Evolutionary conservation across 2,329 filamentous ascomycete genomes (phyloP), one percentile per base, ranked within the genome.

Genomic region (Didymella pinodella): DNA sequence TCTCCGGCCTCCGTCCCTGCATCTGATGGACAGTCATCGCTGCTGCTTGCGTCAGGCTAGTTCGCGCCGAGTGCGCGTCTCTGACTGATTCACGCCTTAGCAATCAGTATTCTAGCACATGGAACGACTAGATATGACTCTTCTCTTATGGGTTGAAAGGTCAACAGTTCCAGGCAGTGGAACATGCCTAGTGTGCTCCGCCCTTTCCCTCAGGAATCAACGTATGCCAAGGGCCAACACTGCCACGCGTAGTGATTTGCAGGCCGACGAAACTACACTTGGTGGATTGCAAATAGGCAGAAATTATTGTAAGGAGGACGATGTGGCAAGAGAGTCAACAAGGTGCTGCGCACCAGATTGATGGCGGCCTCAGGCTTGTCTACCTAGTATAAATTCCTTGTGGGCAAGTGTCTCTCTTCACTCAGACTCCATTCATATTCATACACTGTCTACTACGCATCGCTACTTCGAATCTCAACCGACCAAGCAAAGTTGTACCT

Each of bases 151-250:
- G 3, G 40, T 31, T n/a, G 28, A 26, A 28, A 12, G 3, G 34
- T 44, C 50, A 41, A 34, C 41, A 41, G 31, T 46, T 34, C 11
- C 32, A 43, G 18, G 28, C 22, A 10, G 38, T 31, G 11, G 25
- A 12, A 40, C 16, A 25, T 29, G 46, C 40, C 32, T 59, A 54
- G 50, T 34, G 56, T 46, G 40, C 6, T 41, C 50, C 50, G 50
- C 56, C 50, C 50, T 59, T 59, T 49, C 41, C 51, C 56, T 46
- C 25, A 47, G 56, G 40, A 54, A 50, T 47, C 31, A 28, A 54
- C 16, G 7, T 36, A 2, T 8, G 14, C 7, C 32, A 36, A 36
- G 25, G 10, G 16, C 32, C 25, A 26, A 59, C 56, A 59, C 56
- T 54, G 56, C 56, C 56, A 59, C 50, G 28, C 50, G 32, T 50